Percentiles rank a stretch among this genome's conserved stretches.
These are phyloP conservation scores for Boletus pseudopeckii DNA, from an alignment of 768 basidiomycete genomes.

Conservation along the genomic window DNA sequence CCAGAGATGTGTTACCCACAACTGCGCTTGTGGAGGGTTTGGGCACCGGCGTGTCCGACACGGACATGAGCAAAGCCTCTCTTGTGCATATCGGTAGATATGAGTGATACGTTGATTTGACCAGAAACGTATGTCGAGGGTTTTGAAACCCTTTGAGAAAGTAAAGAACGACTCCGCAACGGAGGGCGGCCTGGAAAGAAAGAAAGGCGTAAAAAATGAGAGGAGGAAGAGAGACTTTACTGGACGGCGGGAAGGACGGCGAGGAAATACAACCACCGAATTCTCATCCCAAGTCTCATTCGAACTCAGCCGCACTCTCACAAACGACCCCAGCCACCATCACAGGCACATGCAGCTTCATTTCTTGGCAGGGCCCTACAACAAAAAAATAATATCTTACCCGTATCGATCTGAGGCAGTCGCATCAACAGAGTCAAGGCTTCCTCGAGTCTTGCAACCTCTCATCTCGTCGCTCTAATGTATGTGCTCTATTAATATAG, in stretches of 20 bases:
- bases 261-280: slow-evolving; percentile 2
- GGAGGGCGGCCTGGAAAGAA: slow-evolving; percentile 20
- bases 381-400: too few species aligned
- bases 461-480: slow-evolving; percentile 67
- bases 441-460: slow-evolving; percentile 1
- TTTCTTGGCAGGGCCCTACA: slow-evolving; percentile 1
- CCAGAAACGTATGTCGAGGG: slow-evolving; percentile 1
- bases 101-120: slow-evolving; percentile 4
- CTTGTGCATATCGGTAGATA: slow-evolving; percentile 22
- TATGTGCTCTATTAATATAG: slow-evolving; percentile 62
- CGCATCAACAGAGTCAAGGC: too few species aligned
- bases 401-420: too few species aligned
- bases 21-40: slow-evolving; percentile 23
- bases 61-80: slow-evolving; percentile 29
- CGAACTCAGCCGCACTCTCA: slow-evolving; percentile 23
- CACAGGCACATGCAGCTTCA: background rate
- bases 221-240: slow-evolving; percentile 2
- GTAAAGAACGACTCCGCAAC: slow-evolving; percentile 31
- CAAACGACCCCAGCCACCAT: slow-evolving; percentile 13
- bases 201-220: slow-evolving; percentile 19
- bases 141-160: slow-evolving; percentile 3
- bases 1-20: slow-evolving; percentile 10
- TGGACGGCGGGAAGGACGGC: slow-evolving; percentile 8
- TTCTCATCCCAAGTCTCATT: slow-evolving; percentile 8
- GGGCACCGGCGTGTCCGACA: slow-evolving; percentile 23